These are phyloP conservation scores for Eucalyptus sp. DNA, from an alignment of 345 rosid genomes.

Conservation along the genomic window DNA sequence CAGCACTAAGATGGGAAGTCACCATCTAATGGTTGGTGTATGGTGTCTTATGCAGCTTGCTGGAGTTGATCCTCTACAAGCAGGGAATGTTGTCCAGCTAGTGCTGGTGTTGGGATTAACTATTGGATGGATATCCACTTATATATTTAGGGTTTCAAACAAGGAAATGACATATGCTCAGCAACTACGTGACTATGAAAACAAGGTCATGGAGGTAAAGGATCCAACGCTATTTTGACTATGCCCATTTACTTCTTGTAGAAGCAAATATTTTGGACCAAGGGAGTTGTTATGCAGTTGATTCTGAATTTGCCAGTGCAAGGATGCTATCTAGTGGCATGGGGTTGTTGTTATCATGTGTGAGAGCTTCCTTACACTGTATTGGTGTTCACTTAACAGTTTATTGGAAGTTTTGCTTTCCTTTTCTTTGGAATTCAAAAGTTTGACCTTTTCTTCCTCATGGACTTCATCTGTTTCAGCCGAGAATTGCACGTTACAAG, in stretches of 20 bases:
- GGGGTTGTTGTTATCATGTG: background rate
- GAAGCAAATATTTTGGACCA: background rate
- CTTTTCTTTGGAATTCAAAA: background rate
- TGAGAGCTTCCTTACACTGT: background rate
- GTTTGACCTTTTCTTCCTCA: background rate
- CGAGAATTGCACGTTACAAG: background rate
- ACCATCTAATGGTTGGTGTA: background rate
- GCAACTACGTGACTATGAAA: conserved; percentile 87
- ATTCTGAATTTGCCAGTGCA: background rate
- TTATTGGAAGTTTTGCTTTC: background rate
- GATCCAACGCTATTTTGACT: background rate
- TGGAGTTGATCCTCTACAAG: conserved; percentile 84
- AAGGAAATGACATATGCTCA: conserved; percentile 98
- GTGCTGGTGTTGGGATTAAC: conserved; percentile 80
- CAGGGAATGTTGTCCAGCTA: conserved; percentile 86
- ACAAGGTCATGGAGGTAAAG: conserved; percentile 85
- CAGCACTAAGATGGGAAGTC: background rate
- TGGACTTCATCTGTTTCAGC: background rate
- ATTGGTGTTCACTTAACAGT: background rate
- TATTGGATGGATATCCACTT: conserved; percentile 88
- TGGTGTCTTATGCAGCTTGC: conserved; percentile 31
- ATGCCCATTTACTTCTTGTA: background rate
- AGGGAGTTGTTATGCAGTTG: background rate
- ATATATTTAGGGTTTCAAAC: conserved; percentile 85
- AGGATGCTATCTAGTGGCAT: background rate